Evolutionary conservation across 371 early-diverging fungal genomes (phyloP).

Genomic region (Actinomucor elegans): DNA sequence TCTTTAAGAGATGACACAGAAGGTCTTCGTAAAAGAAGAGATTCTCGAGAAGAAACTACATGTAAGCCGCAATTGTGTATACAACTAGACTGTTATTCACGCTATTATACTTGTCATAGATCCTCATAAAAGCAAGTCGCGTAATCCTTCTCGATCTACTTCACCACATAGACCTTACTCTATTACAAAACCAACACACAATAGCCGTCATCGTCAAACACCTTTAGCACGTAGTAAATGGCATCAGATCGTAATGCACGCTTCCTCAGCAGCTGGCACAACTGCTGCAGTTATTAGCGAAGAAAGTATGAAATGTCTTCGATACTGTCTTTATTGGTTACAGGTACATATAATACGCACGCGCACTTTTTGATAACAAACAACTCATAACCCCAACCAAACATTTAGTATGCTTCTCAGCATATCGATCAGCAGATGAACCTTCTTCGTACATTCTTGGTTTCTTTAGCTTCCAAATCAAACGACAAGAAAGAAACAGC

Average conservation of each 20-base stretch:
- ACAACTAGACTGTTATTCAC: no score
- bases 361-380: background rate
- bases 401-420: slow-evolving; percentile 72
- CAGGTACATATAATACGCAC: slow-evolving; percentile 57
- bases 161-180: slow-evolving; percentile 44
- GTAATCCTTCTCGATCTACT: slow-evolving; percentile 38
- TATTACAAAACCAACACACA: slow-evolving; percentile 23
- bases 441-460: slow-evolving; percentile 66
- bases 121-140: slow-evolving; percentile 22
- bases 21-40: slow-evolving; percentile 31
- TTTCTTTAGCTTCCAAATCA: slow-evolving; percentile 46
- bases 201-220: slow-evolving; percentile 20
- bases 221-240: slow-evolving; percentile 56
- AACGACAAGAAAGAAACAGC: background rate
- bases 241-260: slow-evolving; percentile 73
- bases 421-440: slow-evolving; percentile 83
- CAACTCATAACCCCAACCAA: background rate
- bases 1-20: slow-evolving; percentile 31
- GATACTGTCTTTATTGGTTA: slow-evolving; percentile 83
- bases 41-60: slow-evolving; percentile 35
- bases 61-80: no score
- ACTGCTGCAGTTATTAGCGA: slow-evolving; percentile 77
- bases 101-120: no score
- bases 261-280: slow-evolving; percentile 67
- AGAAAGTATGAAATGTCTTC: slow-evolving; percentile 76